These are phyloP conservation scores for Vitis vinifera DNA, from an alignment of 164 flowering plant genomes.

Conservation along the genomic window ASM3070453v1 NC_081812.1:18342001-18342500, in stretches of 20 bases:
- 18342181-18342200: conserved; percentile 39
- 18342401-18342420: not conserved
- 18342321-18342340: conserved; percentile 64
- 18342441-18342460: no score
- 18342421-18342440: no score
- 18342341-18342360: conserved; percentile 66
- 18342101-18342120: conserved; percentile 14
- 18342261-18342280: conserved; percentile 83
- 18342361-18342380: not conserved
- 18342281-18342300: conserved; percentile 73
- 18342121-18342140: conserved; percentile 34
- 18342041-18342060: not conserved
- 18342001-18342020: not conserved
- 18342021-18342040: not conserved
- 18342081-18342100: not conserved
- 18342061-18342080: conserved; percentile 1
- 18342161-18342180: conserved; percentile 48
- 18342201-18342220: conserved; percentile 15
- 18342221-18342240: conserved; percentile 61
- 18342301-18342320: conserved; percentile 72
- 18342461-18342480: no score
- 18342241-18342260: conserved; percentile 66
- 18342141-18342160: conserved; percentile 39
- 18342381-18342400: not conserved
- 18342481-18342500: no score